A percentile compares a stretch with the other conserved stretches of the same genome.
phyloP scores from a whole-genome alignment of 805 yeast species.

The Brettanomyces bruxellensis region DNA sequence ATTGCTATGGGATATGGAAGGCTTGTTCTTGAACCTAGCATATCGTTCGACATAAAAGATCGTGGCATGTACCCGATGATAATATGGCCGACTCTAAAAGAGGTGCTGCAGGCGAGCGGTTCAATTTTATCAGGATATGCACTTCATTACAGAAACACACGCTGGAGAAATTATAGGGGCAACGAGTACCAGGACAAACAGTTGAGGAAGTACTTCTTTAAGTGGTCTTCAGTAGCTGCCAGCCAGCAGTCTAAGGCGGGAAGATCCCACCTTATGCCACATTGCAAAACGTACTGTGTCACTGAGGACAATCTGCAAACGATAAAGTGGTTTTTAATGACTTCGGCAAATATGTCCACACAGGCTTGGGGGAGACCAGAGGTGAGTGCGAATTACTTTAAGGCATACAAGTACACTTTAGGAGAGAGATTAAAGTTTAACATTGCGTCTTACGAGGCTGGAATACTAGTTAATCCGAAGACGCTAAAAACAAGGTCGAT shows the following conservation, averaged over 20 bases:
- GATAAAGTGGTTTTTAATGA: conserved; percentile 60
- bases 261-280: conserved; percentile 29
- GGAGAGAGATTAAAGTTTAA: conserved; percentile 19
- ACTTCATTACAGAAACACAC: conserved; percentile 12
- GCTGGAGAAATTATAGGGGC: conserved; percentile 12
- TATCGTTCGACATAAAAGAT: conserved; percentile 5
- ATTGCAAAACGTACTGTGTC: conserved; percentile 58
- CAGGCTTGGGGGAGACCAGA: conserved; percentile 72
- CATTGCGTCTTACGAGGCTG: conserved; percentile 43
- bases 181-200: conserved; percentile 30
- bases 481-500: conserved; percentile 3
- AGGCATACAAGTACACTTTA: conserved; percentile 6
- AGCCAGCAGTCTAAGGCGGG: conserved; percentile 18
- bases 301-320: conserved; percentile 41
- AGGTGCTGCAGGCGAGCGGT: conserved; percentile 14
- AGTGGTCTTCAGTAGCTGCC: conserved; percentile 30
- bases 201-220: conserved; percentile 33
- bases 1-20: conserved; percentile 25
- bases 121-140: conserved; percentile 22
- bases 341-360: conserved; percentile 67
- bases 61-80: conserved; percentile 18
- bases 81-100: conserved; percentile 26
- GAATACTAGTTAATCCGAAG: conserved; percentile 36
- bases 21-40: conserved; percentile 12
- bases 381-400: neutral